These are phyloP conservation scores for Castanopsis chinensis DNA, from an alignment of 306 rosid genomes.

Conservation along the genomic window DNA sequence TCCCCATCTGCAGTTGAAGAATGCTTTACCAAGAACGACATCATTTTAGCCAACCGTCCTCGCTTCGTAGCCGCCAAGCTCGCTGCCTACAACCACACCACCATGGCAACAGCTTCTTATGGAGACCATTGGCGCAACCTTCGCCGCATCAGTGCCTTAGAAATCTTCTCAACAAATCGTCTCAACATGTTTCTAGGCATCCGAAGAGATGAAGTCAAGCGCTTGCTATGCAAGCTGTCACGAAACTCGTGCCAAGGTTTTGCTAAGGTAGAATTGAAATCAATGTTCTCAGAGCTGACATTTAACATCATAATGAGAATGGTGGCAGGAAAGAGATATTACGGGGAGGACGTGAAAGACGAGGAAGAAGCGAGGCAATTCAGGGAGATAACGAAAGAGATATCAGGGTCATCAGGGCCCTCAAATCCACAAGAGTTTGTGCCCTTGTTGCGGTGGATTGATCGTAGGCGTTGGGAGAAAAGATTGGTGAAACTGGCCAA, in stretches of 20 bases:
- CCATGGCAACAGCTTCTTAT: slow-evolving; percentile 24
- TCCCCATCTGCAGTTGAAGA: slow-evolving; percentile 46
- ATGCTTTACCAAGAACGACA: slow-evolving; percentile 69
- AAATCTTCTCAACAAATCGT: slow-evolving; percentile 47
- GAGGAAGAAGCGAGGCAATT: slow-evolving; percentile 46
- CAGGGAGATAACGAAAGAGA: slow-evolving; percentile 31
- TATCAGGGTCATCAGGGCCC: neutral
- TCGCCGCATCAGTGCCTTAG: slow-evolving; percentile 58
- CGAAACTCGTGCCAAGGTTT: neutral
- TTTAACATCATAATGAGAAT: slow-evolving; percentile 61
- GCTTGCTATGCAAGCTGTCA: slow-evolving; percentile 30
- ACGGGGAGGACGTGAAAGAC: slow-evolving; percentile 28
- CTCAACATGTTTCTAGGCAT: slow-evolving; percentile 24
- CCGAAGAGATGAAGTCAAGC: slow-evolving; percentile 43
- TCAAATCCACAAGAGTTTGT: slow-evolving; percentile 37
- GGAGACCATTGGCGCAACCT: slow-evolving; percentile 88
- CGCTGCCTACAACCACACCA: slow-evolving; percentile 42
- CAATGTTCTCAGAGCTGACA: slow-evolving; percentile 40
- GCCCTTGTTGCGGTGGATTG: slow-evolving; percentile 41
- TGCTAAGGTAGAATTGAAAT: slow-evolving; percentile 32
- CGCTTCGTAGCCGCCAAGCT: slow-evolving; percentile 25
- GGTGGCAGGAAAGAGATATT: slow-evolving; percentile 69
- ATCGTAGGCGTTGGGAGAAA: slow-evolving; percentile 11
- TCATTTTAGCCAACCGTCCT: slow-evolving; percentile 53
- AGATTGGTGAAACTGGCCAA: slow-evolving; percentile 21